Base-by-base conservation (phyloP, 2,329 filamentous ascomycete genomes). In the Stagonosporopsis vannaccii region DNA sequence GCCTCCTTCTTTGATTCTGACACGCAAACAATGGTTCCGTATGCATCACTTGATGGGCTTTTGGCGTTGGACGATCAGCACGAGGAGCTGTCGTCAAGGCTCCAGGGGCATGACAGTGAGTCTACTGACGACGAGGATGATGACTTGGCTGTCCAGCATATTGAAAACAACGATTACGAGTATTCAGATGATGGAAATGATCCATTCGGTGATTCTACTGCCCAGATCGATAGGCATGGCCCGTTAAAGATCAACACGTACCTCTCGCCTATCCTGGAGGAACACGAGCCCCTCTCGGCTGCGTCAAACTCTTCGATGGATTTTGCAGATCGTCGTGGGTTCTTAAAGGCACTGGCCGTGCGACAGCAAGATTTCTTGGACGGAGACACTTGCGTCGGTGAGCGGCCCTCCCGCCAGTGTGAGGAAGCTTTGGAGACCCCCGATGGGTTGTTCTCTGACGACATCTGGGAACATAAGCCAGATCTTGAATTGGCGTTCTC, bases 31-130 rank as follows among this genome's bases (percentile, higher is more conserved):
- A 23, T 30, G 2, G 19, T 46, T 12, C 26, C n/a, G 12, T 56
- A 46, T 42, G 22, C 13, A 4, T 45, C 52, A 1, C 25, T 56
- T 7, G 41, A 56, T 23, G 6, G 30, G 26, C 26, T 56, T 3
- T 17, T 56, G 33, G 12, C 20, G 1, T 40, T 46, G 17, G 22
- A 45, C 12, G 22, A 17, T 15, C 30, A 23, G 15, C 6, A 23
- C 32, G 17, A 9, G 1, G 20, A 22, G 9, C 20, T n/a, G 28
- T 15, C 39, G 7, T 6, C 20, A 7, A 5, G 1, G 37, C 11
- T 40, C 11, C 12, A 7, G 8, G 7, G 3, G 6, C 12, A n/a
- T n/a, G n/a, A n/a, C n/a, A n/a, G n/a, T n/a, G n/a, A n/a, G n/a
- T n/a, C n/a, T n/a, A n/a, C n/a, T n/a, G n/a, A n/a, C n/a, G n/a